These are phyloP conservation scores for Aspergillus asperescens DNA, from an alignment of 495 filamentous ascomycete species.

Conservation along the genomic window DNA sequence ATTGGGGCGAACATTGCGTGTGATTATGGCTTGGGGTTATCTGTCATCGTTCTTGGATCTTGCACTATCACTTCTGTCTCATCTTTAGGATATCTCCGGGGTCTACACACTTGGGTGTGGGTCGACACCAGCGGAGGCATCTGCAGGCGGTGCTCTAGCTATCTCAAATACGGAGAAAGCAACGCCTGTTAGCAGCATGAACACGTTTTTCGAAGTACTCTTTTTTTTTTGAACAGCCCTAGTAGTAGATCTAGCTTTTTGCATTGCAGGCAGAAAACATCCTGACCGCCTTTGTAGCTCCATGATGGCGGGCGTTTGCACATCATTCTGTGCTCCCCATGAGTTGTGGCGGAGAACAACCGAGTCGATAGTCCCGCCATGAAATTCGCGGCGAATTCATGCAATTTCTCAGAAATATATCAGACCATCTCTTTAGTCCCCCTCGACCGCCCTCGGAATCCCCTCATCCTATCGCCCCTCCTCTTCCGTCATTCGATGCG, in stretches of 20 bases:
- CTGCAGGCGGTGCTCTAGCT: not conserved
- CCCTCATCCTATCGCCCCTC: slow-evolving; percentile 1
- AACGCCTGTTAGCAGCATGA: not conserved
- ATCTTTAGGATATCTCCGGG: not conserved
- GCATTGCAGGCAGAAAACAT: slow-evolving; percentile 12
- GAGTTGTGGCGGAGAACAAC: not conserved
- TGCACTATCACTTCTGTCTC: slow-evolving; percentile 11
- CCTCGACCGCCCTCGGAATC: not conserved
- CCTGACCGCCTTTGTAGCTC: slow-evolving; percentile 29
- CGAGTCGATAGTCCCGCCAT: slow-evolving; percentile 7
- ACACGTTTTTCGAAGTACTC: no score
- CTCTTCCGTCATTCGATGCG: slow-evolving; percentile 20
- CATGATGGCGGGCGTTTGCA: slow-evolving; percentile 1
- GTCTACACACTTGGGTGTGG: not conserved
- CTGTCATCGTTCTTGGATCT: slow-evolving; percentile 13
- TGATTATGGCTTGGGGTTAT: slow-evolving; percentile 31
- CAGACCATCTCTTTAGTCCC: slow-evolving; percentile 9
- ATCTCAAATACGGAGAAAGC: not conserved
- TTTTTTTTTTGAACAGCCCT: no score
- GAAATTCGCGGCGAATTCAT: slow-evolving; percentile 12
- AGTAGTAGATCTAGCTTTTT: not conserved
- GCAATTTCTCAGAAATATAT: slow-evolving; percentile 12
- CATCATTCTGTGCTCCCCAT: slow-evolving; percentile 1
- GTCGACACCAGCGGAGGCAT: not conserved
- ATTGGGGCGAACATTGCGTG: slow-evolving; percentile 45